Evolutionary conservation across 768 basidiomycete species (phyloP).

Genomic region (Leccinum rimulosum): DNA sequence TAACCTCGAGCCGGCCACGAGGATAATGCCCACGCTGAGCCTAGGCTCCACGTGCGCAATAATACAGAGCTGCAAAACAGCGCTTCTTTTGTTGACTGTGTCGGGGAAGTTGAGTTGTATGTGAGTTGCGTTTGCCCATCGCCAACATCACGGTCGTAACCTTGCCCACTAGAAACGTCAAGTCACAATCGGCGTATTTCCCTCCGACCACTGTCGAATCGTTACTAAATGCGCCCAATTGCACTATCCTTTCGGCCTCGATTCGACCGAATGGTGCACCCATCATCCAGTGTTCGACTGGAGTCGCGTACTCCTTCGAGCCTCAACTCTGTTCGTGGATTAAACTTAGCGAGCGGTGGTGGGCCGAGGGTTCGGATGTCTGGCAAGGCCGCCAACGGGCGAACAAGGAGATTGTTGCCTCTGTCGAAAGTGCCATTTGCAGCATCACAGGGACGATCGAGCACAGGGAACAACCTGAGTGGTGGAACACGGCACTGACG

Average conservation of each 20-base stretch:
- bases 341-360: slow-evolving; percentile 80
- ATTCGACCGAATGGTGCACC: slow-evolving; percentile 82
- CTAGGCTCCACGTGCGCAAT: slow-evolving; percentile 71
- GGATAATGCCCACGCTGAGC: slow-evolving; percentile 73
- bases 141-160: slow-evolving; percentile 6
- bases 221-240: slow-evolving; percentile 56
- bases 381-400: slow-evolving; percentile 73
- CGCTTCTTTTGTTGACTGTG: slow-evolving; percentile 70
- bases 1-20: slow-evolving; percentile 30
- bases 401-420: slow-evolving; percentile 53
- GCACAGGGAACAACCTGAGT: slow-evolving; percentile 56
- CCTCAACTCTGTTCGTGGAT: slow-evolving; percentile 62
- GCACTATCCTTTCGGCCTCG: slow-evolving; percentile 57
- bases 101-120: slow-evolving; percentile 73
- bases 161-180: slow-evolving; percentile 63
- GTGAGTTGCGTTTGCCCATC: slow-evolving; percentile 39
- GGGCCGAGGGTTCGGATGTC: slow-evolving; percentile 75
- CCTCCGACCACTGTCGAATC: slow-evolving; percentile 61
- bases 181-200: slow-evolving; percentile 62
- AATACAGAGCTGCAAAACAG: slow-evolving; percentile 61
- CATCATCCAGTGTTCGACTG: slow-evolving; percentile 71
- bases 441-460: slow-evolving; percentile 34
- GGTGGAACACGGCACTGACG: slow-evolving; percentile 83
- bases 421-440: slow-evolving; percentile 55
- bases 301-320: slow-evolving; percentile 82